These are phyloP conservation scores for Rhodotorula sp. DNA, from an alignment of 1,284 basidiomycete genomes.

Conservation along the genomic window DNA sequence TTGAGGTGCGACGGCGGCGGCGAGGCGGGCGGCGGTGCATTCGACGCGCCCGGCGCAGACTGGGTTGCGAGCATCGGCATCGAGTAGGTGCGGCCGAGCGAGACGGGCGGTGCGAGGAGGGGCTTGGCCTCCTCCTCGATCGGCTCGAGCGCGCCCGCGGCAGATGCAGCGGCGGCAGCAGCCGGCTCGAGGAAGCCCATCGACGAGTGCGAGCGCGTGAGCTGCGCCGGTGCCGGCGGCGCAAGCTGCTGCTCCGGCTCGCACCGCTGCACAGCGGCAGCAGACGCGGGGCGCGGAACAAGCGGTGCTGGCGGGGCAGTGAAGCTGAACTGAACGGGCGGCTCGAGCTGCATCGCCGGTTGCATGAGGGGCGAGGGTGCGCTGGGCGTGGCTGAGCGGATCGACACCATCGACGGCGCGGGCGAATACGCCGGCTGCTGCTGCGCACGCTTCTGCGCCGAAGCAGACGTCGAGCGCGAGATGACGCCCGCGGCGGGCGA, in stretches of 20 bases:
- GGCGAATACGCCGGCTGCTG: conserved; percentile 1
- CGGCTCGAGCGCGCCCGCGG: background rate
- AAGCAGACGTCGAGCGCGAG: background rate
- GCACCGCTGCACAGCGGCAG: background rate
- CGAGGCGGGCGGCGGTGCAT: background rate
- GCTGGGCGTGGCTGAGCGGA: conserved; percentile 7
- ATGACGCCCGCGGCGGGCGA: background rate
- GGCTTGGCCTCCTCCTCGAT: conserved; percentile 4
- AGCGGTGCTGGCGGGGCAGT: background rate
- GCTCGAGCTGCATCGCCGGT: background rate
- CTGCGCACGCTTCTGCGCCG: background rate
- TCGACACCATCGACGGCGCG: background rate
- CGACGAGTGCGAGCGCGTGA: conserved; percentile 17
- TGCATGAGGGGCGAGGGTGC: background rate
- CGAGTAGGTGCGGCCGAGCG: conserved; percentile 14
- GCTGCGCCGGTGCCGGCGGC: background rate
- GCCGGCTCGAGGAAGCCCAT: conserved; percentile 15
- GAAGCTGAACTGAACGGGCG: conserved; percentile 6
- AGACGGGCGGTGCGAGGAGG: conserved; percentile 4
- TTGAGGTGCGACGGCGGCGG: background rate
- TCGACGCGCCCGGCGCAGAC: background rate
- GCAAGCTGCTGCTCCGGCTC: conserved; percentile 3
- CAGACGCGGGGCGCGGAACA: conserved; percentile 4
- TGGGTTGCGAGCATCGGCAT: conserved; percentile 14
- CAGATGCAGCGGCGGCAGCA: background rate